Conservation (phyloP, 305 asterid species). For the Fraxinus velutina region DNA sequence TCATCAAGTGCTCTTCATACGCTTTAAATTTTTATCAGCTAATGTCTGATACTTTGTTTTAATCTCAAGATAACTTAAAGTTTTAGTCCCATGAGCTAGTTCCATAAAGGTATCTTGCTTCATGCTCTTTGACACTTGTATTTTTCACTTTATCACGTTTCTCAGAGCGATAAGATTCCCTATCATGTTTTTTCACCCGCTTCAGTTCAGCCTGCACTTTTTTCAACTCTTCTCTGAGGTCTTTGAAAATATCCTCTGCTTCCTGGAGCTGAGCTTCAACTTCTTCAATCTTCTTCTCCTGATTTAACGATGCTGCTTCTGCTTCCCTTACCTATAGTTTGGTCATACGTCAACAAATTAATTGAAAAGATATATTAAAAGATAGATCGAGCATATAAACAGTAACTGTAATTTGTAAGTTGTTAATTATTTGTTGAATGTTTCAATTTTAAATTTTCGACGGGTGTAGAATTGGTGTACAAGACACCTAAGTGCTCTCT, state of each 20-base stretch:
- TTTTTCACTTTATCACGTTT: conserved; percentile 27
- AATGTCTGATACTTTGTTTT: too few species aligned
- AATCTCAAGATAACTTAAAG: conserved; percentile 27
- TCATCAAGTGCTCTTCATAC: too few species aligned
- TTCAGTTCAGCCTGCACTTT: conserved; percentile 57
- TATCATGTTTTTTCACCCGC: conserved; percentile 39
- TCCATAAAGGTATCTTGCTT: conserved; percentile 22
- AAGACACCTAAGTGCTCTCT: too few species aligned
- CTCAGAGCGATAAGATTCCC: conserved; percentile 30
- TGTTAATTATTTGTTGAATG: too few species aligned
- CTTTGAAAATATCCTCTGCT: conserved; percentile 83
- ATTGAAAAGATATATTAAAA: background rate
- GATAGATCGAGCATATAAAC: background rate
- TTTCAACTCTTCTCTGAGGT: conserved; percentile 72
- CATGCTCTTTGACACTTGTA: conserved; percentile 2
- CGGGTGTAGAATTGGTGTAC: too few species aligned
- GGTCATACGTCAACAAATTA: conserved; percentile 10
- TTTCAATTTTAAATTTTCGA: too few species aligned
- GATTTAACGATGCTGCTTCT: conserved; percentile 44
- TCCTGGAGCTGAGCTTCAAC: conserved; percentile 93
- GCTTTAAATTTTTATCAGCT: too few species aligned
- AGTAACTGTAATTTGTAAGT: too few species aligned
- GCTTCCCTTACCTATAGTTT: conserved; percentile 55
- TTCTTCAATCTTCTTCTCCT: conserved; percentile 70
- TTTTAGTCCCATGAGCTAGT: conserved; percentile 10